phyloP scores from a whole-genome alignment of 2,329 filamentous ascomycete genomes.

The Malbranchea cinnamomea region DNA sequence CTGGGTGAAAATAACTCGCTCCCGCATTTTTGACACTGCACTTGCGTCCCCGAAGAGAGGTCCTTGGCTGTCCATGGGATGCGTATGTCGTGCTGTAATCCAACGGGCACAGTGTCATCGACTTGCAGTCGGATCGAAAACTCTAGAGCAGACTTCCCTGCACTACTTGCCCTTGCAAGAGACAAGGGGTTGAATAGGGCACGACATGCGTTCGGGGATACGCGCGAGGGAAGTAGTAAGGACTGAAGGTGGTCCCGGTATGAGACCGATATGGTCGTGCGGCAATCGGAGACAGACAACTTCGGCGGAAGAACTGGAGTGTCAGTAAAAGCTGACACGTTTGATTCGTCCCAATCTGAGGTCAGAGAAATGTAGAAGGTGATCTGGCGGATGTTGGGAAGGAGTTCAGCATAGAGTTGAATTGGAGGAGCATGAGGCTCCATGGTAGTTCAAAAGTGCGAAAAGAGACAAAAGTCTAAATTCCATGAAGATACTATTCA shows the following conservation, averaged over 20 bases:
- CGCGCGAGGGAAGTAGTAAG: slow-evolving; percentile 34
- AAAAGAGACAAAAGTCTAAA: not conserved
- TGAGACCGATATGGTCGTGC: slow-evolving; percentile 21
- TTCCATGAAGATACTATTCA: too few species aligned
- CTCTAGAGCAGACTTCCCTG: slow-evolving; percentile 22
- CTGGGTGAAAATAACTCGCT: slow-evolving; percentile 15
- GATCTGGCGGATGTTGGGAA: slow-evolving; percentile 46
- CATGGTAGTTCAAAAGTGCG: not conserved
- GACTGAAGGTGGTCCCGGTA: slow-evolving; percentile 18
- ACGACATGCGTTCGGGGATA: slow-evolving; percentile 16
- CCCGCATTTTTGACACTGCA: slow-evolving; percentile 26
- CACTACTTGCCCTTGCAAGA: slow-evolving; percentile 3
- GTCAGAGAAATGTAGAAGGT: slow-evolving; percentile 40
- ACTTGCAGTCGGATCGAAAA: slow-evolving; percentile 40
- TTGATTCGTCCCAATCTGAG: not conserved
- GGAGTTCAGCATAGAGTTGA: slow-evolving; percentile 43
- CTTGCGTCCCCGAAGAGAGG: slow-evolving; percentile 18
- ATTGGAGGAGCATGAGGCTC: slow-evolving; percentile 9
- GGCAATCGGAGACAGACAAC: too few species aligned
- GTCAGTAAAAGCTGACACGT: slow-evolving; percentile 7
- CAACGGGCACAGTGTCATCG: slow-evolving; percentile 20
- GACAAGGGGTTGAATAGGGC: slow-evolving; percentile 11
- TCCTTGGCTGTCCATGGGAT: slow-evolving; percentile 25
- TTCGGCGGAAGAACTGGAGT: slow-evolving; percentile 19
- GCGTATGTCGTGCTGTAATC: slow-evolving; percentile 16